A percentile compares a stretch with the other conserved stretches of the same genome.
Evolutionary conservation across 2,329 filamentous ascomycete species (phyloP).

Genomic region (Colletotrichum gigasporum): DNA sequence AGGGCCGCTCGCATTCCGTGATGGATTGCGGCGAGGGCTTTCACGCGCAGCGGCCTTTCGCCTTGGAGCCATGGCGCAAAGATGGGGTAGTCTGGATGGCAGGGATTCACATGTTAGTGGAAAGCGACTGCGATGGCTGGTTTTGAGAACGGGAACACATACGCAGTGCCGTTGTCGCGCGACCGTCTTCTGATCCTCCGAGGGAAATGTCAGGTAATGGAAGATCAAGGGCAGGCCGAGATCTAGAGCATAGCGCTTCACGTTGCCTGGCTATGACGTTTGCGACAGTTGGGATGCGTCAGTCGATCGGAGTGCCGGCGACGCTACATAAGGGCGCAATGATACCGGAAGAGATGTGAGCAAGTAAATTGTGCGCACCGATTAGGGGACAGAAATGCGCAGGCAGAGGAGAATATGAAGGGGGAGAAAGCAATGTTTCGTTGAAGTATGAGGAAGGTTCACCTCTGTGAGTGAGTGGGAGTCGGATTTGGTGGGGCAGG

Average conservation of each 20-base stretch:
- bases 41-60: background rate
- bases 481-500: conserved; percentile 22
- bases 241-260: conserved; percentile 10
- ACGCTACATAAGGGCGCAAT: background rate
- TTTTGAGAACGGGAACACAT: too few relatives aligned
- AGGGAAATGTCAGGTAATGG: too few relatives aligned
- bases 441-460: conserved; percentile 6
- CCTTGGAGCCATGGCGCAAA: conserved; percentile 13
- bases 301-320: background rate
- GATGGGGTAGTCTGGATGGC: background rate
- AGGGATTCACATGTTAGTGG: conserved; percentile 9
- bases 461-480: conserved; percentile 12
- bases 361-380: background rate
- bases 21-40: conserved; percentile 10
- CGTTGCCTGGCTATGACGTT: conserved; percentile 19
- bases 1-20: background rate
- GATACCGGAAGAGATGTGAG: background rate
- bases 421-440: background rate
- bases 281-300: conserved; percentile 11
- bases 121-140: background rate
- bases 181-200: too few relatives aligned
- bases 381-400: background rate
- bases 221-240: background rate
- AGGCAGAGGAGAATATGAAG: background rate
- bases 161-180: too few relatives aligned